Percentiles rank a stretch among this genome's conserved stretches.
Conservation (phyloP, 805 yeast genomes). For the Pichia ethanolica region DNA sequence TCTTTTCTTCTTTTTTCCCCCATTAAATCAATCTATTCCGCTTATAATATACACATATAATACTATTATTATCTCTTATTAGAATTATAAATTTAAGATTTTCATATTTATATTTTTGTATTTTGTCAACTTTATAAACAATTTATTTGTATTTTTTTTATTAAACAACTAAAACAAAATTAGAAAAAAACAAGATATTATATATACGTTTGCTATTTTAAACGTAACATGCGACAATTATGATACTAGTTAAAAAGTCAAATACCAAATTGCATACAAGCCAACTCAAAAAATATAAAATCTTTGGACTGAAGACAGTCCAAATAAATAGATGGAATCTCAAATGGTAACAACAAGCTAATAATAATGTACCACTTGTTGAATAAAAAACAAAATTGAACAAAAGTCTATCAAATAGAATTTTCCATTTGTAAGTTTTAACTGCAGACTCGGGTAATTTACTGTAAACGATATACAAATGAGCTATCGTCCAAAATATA, state of each 20-base stretch:
- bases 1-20: background rate
- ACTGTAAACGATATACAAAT: slow-evolving; percentile 16
- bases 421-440: slow-evolving; percentile 24
- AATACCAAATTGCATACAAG: slow-evolving; percentile 38
- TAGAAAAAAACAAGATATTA: too few relatives aligned
- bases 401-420: slow-evolving; percentile 31
- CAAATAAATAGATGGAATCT: slow-evolving; percentile 88
- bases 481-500: slow-evolving; percentile 65
- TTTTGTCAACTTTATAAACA: background rate
- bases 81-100: too few relatives aligned
- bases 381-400: slow-evolving; percentile 48
- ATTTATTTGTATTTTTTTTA: background rate
- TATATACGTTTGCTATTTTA: background rate
- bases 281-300: slow-evolving; percentile 80
- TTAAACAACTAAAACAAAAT: too few relatives aligned
- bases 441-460: slow-evolving; percentile 6
- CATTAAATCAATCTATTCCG: slow-evolving; percentile 4
- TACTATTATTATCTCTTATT: too few relatives aligned
- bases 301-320: slow-evolving; percentile 95
- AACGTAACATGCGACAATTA: slow-evolving; percentile 17
- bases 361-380: slow-evolving; percentile 47
- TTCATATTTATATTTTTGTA: background rate
- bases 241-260: slow-evolving; percentile 26
- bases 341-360: slow-evolving; percentile 63
- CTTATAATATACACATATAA: background rate